These are phyloP conservation scores for Kappamyces sp. DNA, from an alignment of 192 early-diverging fungal species.

Conservation along the genomic window DNA sequence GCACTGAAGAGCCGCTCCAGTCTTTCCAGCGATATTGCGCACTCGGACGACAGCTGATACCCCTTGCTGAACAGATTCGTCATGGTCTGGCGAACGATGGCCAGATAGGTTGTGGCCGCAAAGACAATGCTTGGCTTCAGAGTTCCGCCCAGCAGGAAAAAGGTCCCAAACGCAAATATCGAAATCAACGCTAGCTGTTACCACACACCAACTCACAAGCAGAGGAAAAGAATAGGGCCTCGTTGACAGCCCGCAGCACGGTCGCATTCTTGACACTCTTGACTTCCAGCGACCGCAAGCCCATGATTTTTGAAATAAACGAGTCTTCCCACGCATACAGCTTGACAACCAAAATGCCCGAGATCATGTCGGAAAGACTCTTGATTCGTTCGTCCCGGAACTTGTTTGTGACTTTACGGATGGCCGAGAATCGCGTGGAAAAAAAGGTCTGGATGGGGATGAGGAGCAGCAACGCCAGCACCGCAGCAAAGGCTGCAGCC, in stretches of 20 bases:
- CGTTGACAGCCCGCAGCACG: slow-evolving; percentile 37
- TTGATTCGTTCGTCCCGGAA: slow-evolving; percentile 42
- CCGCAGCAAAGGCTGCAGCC: slow-evolving; percentile 29
- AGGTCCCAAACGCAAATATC: slow-evolving; percentile 36
- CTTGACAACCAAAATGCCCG: slow-evolving; percentile 47
- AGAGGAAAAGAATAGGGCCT: slow-evolving; percentile 42
- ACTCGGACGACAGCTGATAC: not conserved
- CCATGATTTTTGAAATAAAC: slow-evolving; percentile 31
- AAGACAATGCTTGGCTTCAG: slow-evolving; percentile 36
- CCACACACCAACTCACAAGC: slow-evolving; percentile 8
- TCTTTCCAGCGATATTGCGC: not conserved
- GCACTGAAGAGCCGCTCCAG: not conserved
- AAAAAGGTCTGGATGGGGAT: slow-evolving; percentile 42
- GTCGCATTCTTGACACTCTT: slow-evolving; percentile 25
- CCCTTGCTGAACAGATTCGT: slow-evolving; percentile 40
- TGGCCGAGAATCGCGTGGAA: slow-evolving; percentile 22
- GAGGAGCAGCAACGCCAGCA: slow-evolving; percentile 28
- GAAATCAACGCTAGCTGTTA: slow-evolving; percentile 29
- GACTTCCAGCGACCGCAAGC: slow-evolving; percentile 29
- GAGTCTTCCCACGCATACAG: slow-evolving; percentile 47
- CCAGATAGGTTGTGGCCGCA: slow-evolving; percentile 23
- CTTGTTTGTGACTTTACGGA: slow-evolving; percentile 23
- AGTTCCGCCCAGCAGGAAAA: slow-evolving; percentile 34
- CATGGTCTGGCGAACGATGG: slow-evolving; percentile 29
- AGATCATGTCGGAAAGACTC: slow-evolving; percentile 34